A percentile compares a stretch with the other conserved stretches of the same genome.
Evolutionary conservation across 2,329 filamentous ascomycete species (phyloP).

Genomic region (Ophiostoma himal-ulmi): DNA sequence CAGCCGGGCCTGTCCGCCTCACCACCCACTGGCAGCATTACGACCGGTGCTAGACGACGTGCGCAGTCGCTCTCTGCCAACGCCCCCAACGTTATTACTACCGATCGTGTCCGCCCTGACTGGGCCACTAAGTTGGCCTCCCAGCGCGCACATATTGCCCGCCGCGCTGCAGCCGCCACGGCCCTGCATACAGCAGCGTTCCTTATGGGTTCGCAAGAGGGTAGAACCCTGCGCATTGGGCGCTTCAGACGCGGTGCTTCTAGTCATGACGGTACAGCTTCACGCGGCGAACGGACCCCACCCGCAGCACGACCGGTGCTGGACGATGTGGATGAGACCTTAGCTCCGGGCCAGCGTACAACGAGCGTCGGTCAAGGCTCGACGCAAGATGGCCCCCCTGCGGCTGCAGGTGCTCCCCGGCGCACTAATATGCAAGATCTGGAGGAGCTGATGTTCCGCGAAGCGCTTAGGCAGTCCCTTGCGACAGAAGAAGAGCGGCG

Average conservation of each 20-base stretch:
- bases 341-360: conserved; percentile 34
- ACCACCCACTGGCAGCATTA: conserved; percentile 30
- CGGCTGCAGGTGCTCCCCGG: conserved; percentile 29
- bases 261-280: conserved; percentile 30
- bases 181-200: conserved; percentile 94
- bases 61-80: conserved; percentile 68
- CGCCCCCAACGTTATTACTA: conserved; percentile 82
- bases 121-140: conserved; percentile 86
- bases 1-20: conserved; percentile 42
- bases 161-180: conserved; percentile 85
- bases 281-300: conserved; percentile 20
- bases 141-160: conserved; percentile 76
- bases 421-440: conserved; percentile 70
- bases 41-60: conserved; percentile 35
- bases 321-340: conserved; percentile 28
- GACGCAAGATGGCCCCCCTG: conserved; percentile 26
- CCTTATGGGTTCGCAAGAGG: conserved; percentile 57
- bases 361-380: conserved; percentile 27
- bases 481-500: conserved; percentile 90
- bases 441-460: conserved; percentile 98
- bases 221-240: conserved; percentile 41
- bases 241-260: conserved; percentile 52
- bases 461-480: conserved; percentile 86
- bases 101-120: conserved; percentile 85
- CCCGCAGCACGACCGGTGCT: conserved; percentile 28